phyloP scores from a whole-genome alignment of 2,329 filamentous ascomycete species.

The Fusarium globosum region DNA sequence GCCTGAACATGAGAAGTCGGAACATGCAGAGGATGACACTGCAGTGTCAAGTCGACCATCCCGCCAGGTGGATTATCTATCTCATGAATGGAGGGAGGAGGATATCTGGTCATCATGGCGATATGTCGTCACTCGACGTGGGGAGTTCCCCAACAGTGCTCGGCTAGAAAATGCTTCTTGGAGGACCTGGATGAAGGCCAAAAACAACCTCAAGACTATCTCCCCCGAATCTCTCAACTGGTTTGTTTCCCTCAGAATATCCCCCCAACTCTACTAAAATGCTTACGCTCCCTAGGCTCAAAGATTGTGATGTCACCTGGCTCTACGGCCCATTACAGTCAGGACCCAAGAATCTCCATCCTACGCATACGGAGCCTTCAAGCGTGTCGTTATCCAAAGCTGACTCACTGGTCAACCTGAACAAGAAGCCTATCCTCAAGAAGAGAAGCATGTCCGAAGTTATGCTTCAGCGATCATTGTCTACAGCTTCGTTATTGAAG shows the following conservation, averaged over 20 bases:
- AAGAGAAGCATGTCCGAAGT: slow-evolving; percentile 96
- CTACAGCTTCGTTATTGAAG: slow-evolving; percentile 87
- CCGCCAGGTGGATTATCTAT: slow-evolving; percentile 93
- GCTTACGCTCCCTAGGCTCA: slow-evolving; percentile 73
- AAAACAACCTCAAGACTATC: slow-evolving; percentile 86
- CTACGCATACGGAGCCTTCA: slow-evolving; percentile 54
- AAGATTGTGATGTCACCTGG: slow-evolving; percentile 98
- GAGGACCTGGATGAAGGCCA: slow-evolving; percentile 95
- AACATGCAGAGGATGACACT: slow-evolving; percentile 82
- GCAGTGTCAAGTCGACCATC: slow-evolving; percentile 80
- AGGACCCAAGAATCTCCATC: slow-evolving; percentile 66
- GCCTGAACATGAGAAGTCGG: slow-evolving; percentile 58
- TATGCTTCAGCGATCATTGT: slow-evolving; percentile 90
- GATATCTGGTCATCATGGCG: slow-evolving; percentile 99
- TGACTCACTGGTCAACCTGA: slow-evolving; percentile 71
- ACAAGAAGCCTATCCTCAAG: slow-evolving; percentile 92
- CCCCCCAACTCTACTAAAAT: slow-evolving; percentile 8
- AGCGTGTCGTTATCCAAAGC: slow-evolving; percentile 62
- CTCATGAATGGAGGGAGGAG: slow-evolving; percentile 92
- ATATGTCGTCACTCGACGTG: slow-evolving; percentile 84
- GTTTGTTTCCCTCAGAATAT: slow-evolving; percentile 58
- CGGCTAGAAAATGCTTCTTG: slow-evolving; percentile 95
- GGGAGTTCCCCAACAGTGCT: slow-evolving; percentile 82
- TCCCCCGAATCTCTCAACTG: slow-evolving; percentile 94
- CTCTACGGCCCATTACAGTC: slow-evolving; percentile 92